A percentile compares a stretch with the other conserved stretches of the same genome.
Conservation (phyloP, 139 green algal genomes). For the Coelastrella sp. region DNA sequence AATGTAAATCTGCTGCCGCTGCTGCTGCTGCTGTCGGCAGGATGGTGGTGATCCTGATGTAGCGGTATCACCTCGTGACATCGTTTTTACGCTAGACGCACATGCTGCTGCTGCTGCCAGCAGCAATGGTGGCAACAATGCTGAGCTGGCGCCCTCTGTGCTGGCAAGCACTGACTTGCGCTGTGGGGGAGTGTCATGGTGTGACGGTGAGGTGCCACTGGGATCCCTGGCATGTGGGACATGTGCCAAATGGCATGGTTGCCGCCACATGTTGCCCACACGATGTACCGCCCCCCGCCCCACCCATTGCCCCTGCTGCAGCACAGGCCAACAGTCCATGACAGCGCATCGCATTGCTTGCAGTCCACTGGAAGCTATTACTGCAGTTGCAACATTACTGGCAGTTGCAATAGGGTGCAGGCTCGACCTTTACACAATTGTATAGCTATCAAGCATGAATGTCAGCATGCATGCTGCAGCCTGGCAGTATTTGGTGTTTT, state of each 20-base stretch:
- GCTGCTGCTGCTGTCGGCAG: constrained; percentile 53
- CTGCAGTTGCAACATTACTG: too few species aligned
- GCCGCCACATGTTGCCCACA: too few species aligned
- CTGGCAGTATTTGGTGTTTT: too few species aligned
- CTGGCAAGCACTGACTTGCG: constrained; percentile 75
- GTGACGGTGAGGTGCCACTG: constrained; percentile 58
- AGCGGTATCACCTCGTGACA: constrained; percentile 91
- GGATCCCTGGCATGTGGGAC: neutral
- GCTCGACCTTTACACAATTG: too few species aligned
- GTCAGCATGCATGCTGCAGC: too few species aligned
- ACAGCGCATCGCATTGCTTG: too few species aligned
- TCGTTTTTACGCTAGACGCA: constrained; percentile 86
- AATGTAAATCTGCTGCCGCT: neutral
- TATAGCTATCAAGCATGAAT: too few species aligned
- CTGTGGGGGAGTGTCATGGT: constrained; percentile 91
- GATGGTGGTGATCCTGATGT: constrained; percentile 92
- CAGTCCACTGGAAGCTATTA: too few species aligned
- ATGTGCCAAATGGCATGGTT: neutral
- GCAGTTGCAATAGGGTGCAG: too few species aligned
- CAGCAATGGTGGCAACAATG: neutral
- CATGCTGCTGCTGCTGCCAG: constrained; percentile 39
- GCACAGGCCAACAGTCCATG: too few species aligned
- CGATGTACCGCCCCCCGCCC: too few species aligned
- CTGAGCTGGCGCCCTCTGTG: constrained; percentile 15
- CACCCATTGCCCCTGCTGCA: too few species aligned